Evolutionary conservation across 202 grass and related monocot species (phyloP), one percentile per base, ranked within the genome.

Genomic region (Digitaria exilis): DNA sequence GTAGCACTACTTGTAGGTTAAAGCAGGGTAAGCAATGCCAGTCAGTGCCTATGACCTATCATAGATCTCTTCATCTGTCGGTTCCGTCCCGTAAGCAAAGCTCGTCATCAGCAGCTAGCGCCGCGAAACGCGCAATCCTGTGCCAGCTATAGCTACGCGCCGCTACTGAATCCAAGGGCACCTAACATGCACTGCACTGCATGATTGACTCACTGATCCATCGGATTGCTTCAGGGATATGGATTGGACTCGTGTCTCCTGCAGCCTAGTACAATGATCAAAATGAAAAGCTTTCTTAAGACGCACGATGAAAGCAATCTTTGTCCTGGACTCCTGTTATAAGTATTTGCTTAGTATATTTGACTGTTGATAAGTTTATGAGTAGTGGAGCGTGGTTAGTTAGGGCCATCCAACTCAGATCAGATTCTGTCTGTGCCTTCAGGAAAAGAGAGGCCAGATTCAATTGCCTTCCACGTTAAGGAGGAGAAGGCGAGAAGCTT

Each of bases 381-480:
- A 2, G 51, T 17, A 25, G 10, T 69, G 18, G 13, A 82, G 71
- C 77, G 51, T 58, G 50, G 58, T 78, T 72, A 46, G 58, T 69
- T 62, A 61, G 64, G 45, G 32, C 43, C 55, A 56, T 43, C 62
- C 64, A 48, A 22, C 69, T 58, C 18, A 57, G 18, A 9, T 50
- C 71, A 21, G 42, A 60, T 13, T 77, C 69, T 32, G 29, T 64
- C n/a, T 9, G 19, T 24, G 29, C 13, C 32, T 39, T 67, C 2
- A 68, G n/a, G 69, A 6, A 29, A 42, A 29, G 50, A 39, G 17
- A 56, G 12, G 18, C 18, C 37, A 56, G 34, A 54, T 14, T 66
- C 80, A 5, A 57, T 28, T 89, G 55, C 49, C 88, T 90, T 86
- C 79, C 67, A 79, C 88, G 88, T 74, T 73, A 69, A 86, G 82